Evolutionary conservation across 1,284 basidiomycete species (phyloP), one percentile per base, ranked within the genome.

Genomic region (Heterobasidion irregulare): DNA sequence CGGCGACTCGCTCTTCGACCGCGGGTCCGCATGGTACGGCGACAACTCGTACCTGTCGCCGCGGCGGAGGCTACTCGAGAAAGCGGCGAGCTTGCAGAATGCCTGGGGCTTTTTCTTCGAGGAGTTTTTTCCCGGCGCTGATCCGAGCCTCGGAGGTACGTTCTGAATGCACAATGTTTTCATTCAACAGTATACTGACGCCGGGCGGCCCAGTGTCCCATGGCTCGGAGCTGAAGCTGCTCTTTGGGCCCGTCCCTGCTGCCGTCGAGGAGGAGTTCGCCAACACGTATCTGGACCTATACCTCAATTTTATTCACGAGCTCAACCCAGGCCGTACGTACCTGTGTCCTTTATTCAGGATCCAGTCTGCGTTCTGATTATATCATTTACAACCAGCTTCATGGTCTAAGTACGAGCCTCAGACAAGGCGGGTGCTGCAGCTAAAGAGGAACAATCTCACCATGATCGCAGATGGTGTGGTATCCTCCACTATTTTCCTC

Each of bases 1-100:
- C 0, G 79, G 80, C 0, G 80, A 83, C 62, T 77, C 76, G 7
- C 66, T 83, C 6, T 83, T 79, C 54, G 80, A 83, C 59, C 66
- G 81, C 52, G 75, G 71, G 0, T 73, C 66, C 53, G 69, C 79
- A 1, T 83, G 75, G 73, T 83, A 81, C 59, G 78, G 75, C 1
- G 78, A 78, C 56, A 68, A 74, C 49, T 80, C 80, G 75, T 83
- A 73, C 62, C 66, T 81, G 19, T 67, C 74, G 0, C 70, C 78
- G 2, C 65, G 78, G 43, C 67, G 79, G 43, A 64, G 74, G 49
- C 74, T 81, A 45, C 79, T 79, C 60, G 65, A 76, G 45, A 69
- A 75, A 48, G 79, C 73, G 0, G 71, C 79, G 1, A 56, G 69
- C 0, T 60, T 69, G 18, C 78, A 79, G 57, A 72, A 73, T 0